A percentile compares a stretch with the other conserved stretches of the same genome.
phyloP scores from a whole-genome alignment of 108 stramenopile species.

The Nitzschia putrida region DNA sequence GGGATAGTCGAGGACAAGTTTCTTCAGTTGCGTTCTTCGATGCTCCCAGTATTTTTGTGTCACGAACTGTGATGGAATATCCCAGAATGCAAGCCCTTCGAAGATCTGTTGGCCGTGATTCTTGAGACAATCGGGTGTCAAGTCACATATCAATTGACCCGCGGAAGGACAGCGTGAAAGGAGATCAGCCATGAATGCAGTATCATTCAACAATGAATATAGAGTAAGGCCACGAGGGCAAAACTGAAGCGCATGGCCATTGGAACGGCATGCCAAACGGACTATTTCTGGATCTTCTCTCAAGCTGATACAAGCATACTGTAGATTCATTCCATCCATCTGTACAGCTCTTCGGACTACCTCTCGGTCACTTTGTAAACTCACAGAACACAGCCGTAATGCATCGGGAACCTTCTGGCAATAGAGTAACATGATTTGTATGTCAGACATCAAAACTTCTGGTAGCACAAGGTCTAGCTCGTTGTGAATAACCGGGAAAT shows the following conservation, averaged over 20 bases:
- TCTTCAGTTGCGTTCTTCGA: constrained; percentile 3
- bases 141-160: constrained; percentile 40
- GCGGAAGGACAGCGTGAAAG: constrained; percentile 13
- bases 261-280: constrained; percentile 24
- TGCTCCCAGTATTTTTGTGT: constrained; percentile 14
- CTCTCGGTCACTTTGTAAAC: constrained; percentile 19
- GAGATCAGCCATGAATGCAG: constrained; percentile 32
- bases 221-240: constrained; percentile 34
- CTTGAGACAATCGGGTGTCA: constrained; percentile 5
- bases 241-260: constrained; percentile 37
- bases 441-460: constrained; percentile 21
- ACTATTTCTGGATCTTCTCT: constrained; percentile 26
- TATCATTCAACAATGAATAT: constrained; percentile 6
- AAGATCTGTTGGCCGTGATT: constrained; percentile 25
- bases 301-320: constrained; percentile 32
- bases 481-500: constrained; percentile 28
- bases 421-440: constrained; percentile 42
- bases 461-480: constrained; percentile 25
- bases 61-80: constrained; percentile 16
- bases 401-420: constrained; percentile 36
- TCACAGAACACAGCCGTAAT: constrained; percentile 31
- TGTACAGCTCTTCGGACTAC: constrained; percentile 27
- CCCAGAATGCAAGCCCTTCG: constrained; percentile 33
- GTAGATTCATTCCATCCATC: constrained; percentile 39
- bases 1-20: constrained; percentile 12